Evolutionary conservation across 176 grass and related monocot species (phyloP).

Genomic region (Poa annua): DNA sequence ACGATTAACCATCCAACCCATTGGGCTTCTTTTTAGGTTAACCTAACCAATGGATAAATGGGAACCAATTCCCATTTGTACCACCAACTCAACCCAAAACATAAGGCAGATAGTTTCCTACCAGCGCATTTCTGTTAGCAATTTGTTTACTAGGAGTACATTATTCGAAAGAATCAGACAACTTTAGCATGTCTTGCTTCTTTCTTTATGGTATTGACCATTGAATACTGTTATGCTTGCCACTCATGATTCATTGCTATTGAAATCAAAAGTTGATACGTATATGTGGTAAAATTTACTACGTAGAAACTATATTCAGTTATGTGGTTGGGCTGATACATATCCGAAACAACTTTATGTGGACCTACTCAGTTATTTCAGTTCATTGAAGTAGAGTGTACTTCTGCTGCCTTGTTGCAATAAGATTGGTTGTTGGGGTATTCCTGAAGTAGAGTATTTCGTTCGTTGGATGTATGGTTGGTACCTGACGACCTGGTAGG

Average conservation of each 20-base stretch:
- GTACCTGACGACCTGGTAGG: neutral
- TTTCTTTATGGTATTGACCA: neutral
- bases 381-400: neutral
- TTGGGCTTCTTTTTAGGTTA: no score
- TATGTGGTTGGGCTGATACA: neutral
- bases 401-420: neutral
- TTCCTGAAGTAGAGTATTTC: neutral
- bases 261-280: neutral
- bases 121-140: no score
- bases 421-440: neutral
- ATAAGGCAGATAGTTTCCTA: no score
- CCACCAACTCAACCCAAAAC: no score
- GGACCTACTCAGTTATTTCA: neutral
- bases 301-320: constrained; percentile 10
- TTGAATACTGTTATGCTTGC: neutral
- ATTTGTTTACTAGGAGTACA: neutral
- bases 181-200: neutral
- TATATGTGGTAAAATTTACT: neutral
- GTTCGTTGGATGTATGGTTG: constrained; percentile 19
- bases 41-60: no score
- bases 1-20: no score
- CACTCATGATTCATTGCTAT: neutral
- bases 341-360: neutral
- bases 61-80: no score
- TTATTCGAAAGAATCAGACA: neutral